Evolutionary conservation across 495 filamentous ascomycete species (phyloP).

Genomic region (Glonium stellatum): DNA sequence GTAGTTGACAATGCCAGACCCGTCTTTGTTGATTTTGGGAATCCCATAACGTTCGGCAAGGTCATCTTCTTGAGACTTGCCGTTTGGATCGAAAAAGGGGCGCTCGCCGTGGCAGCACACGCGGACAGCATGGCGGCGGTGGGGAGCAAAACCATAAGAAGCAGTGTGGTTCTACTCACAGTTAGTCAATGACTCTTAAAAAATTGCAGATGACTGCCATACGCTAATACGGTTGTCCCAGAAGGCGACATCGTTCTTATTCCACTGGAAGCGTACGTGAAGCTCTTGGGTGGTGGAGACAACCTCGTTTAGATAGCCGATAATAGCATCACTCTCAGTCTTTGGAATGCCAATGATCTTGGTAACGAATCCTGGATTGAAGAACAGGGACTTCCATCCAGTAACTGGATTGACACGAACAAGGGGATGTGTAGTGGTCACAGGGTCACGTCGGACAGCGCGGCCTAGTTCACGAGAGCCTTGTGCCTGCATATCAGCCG

Average conservation of each 20-base stretch:
- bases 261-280: slow-evolving; percentile 66
- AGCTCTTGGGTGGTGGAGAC: slow-evolving; percentile 57
- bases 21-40: slow-evolving; percentile 53
- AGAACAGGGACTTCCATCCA: slow-evolving; percentile 71
- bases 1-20: slow-evolving; percentile 54
- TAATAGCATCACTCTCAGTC: slow-evolving; percentile 60
- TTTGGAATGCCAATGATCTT: slow-evolving; percentile 66
- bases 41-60: slow-evolving; percentile 44
- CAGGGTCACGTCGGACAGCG: slow-evolving; percentile 58
- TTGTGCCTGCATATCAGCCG: slow-evolving; percentile 62
- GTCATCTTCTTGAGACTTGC: slow-evolving; percentile 56
- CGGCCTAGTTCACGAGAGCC: slow-evolving; percentile 54
- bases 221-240: slow-evolving; percentile 69
- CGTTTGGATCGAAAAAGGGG: slow-evolving; percentile 46
- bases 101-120: slow-evolving; percentile 53
- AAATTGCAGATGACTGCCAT: slow-evolving; percentile 25
- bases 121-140: slow-evolving; percentile 57
- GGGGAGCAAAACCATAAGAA: slow-evolving; percentile 55
- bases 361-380: slow-evolving; percentile 76
- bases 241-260: slow-evolving; percentile 60
- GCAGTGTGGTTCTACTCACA: slow-evolving; percentile 52
- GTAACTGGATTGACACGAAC: slow-evolving; percentile 69
- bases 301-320: slow-evolving; percentile 59
- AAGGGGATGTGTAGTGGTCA: slow-evolving; percentile 62
- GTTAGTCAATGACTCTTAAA: not conserved